Evolutionary conservation across 202 grass and related monocot genomes (phyloP).

Genomic region (Brachypodium distachyon): DNA sequence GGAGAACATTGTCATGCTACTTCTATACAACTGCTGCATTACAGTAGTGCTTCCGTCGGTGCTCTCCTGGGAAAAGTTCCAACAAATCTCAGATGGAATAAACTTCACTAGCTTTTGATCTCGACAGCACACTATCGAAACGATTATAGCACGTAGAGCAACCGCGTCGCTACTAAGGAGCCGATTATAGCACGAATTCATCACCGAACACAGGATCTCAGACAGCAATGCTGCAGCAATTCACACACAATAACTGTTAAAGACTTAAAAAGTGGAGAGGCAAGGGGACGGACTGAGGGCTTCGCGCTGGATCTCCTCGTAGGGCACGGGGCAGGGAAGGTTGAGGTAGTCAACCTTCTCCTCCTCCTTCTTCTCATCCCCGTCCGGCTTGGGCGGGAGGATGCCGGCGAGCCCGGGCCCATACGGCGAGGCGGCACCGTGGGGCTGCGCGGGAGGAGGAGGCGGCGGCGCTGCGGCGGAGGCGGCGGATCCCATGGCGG

Average conservation of each 20-base stretch:
- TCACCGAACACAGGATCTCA: neutral
- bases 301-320: constrained; percentile 99
- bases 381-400: constrained; percentile 50
- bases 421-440: constrained; percentile 21
- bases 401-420: constrained; percentile 59
- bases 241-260: neutral
- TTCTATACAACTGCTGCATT: neutral
- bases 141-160: neutral
- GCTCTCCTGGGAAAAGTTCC: neutral
- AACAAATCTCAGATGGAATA: neutral
- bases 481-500: constrained; percentile 53
- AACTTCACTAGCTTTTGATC: constrained; percentile 1
- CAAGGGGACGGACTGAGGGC: constrained; percentile 68
- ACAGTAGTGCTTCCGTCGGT: neutral
- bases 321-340: constrained; percentile 84
- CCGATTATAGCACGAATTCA: neutral
- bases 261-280: neutral
- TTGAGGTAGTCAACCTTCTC: constrained; percentile 96
- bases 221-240: constrained; percentile 18
- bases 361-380: constrained; percentile 29
- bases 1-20: neutral
- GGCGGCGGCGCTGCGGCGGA: constrained; percentile 27
- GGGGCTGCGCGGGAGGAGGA: constrained; percentile 19
- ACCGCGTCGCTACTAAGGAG: neutral
- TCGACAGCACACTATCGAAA: neutral